Percentiles rank a stretch among this genome's conserved stretches.
These are phyloP conservation scores for Hypomontagnella monticulosa DNA, from an alignment of 495 filamentous ascomycete species.

Conservation along the genomic window DNA sequence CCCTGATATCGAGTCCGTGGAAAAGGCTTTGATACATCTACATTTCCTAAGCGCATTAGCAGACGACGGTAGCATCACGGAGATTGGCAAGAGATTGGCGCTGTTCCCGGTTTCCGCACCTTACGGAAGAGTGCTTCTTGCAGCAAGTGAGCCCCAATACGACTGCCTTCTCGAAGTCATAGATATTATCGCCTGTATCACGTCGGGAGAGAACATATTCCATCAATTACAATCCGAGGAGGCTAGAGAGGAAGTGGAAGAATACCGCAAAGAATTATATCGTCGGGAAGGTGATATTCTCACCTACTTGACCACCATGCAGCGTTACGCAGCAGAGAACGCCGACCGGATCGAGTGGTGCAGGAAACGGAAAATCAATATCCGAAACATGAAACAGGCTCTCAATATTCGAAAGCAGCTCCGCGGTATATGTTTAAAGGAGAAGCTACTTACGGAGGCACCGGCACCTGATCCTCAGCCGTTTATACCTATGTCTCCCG, in stretches of 20 bases:
- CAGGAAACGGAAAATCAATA: constrained; percentile 76
- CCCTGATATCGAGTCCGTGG: constrained; percentile 77
- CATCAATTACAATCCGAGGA: constrained; percentile 83
- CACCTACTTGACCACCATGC: constrained; percentile 84
- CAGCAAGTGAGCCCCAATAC: constrained; percentile 73
- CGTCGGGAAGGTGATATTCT: constrained; percentile 90
- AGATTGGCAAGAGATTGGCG: constrained; percentile 78
- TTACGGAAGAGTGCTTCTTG: constrained; percentile 82
- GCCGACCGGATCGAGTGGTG: constrained; percentile 81
- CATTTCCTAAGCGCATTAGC: constrained; percentile 79
- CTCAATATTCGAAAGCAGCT: constrained; percentile 89
- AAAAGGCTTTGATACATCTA: constrained; percentile 85
- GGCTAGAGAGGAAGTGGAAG: constrained; percentile 77
- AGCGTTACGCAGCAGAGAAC: constrained; percentile 79
- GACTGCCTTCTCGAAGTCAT: constrained; percentile 85
- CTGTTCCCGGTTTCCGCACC: constrained; percentile 83
- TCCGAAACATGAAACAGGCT: constrained; percentile 79
- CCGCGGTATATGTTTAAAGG: constrained; percentile 65
- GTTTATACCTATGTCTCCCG: constrained; percentile 59
- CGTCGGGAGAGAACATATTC: constrained; percentile 86
- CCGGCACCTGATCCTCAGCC: constrained; percentile 59
- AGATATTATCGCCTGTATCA: constrained; percentile 89
- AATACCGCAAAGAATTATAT: constrained; percentile 74
- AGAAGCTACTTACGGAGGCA: constrained; percentile 55
- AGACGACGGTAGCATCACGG: constrained; percentile 76